Evolutionary conservation across 2,329 filamentous ascomycete species (phyloP).

Genomic region (Aspergillus quadricinctus): DNA sequence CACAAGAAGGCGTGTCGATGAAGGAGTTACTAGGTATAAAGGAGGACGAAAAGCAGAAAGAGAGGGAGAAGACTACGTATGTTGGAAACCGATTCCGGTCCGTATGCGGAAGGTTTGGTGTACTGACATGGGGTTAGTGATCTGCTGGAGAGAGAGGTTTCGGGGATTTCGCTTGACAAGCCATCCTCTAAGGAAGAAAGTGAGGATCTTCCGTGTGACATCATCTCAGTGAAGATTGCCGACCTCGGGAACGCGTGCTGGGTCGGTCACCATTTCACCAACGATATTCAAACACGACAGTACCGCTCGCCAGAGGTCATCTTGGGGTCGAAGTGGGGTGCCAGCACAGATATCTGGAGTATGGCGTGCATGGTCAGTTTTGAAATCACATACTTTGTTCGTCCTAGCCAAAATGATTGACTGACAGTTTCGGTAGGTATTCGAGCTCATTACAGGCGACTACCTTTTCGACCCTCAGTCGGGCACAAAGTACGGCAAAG

Average conservation of each 20-base stretch:
- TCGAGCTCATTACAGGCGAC: conserved; percentile 95
- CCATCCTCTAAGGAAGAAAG: conserved; percentile 39
- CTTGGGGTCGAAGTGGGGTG: conserved; percentile 93
- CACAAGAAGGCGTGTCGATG: conserved; percentile 53
- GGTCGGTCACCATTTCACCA: conserved; percentile 98
- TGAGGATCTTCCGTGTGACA: conserved; percentile 51
- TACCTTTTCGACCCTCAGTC: conserved; percentile 98
- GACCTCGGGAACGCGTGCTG: conserved; percentile 98
- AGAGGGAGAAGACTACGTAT: conserved; percentile 91
- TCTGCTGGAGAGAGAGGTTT: conserved; percentile 85
- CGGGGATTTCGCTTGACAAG: conserved; percentile 89
- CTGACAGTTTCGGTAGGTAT: conserved; percentile 58
- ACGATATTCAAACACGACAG: conserved; percentile 97
- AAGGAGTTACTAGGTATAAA: conserved; percentile 49
- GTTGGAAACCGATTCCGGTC: conserved; percentile 29
- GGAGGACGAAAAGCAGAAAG: conserved; percentile 65
- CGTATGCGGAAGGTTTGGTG: neutral
- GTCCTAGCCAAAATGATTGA: neutral
- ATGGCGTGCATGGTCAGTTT: conserved; percentile 93
- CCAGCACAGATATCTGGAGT: conserved; percentile 99
- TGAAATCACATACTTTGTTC: neutral
- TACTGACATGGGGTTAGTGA: conserved; percentile 55
- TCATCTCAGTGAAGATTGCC: conserved; percentile 98
- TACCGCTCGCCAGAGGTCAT: conserved; percentile 98
- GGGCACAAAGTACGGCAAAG: conserved; percentile 97